Percentiles rank a stretch among this genome's conserved stretches.
phyloP scores from a whole-genome alignment of 2,329 filamentous ascomycete species.

The Xylariaceae sp. region DNA sequence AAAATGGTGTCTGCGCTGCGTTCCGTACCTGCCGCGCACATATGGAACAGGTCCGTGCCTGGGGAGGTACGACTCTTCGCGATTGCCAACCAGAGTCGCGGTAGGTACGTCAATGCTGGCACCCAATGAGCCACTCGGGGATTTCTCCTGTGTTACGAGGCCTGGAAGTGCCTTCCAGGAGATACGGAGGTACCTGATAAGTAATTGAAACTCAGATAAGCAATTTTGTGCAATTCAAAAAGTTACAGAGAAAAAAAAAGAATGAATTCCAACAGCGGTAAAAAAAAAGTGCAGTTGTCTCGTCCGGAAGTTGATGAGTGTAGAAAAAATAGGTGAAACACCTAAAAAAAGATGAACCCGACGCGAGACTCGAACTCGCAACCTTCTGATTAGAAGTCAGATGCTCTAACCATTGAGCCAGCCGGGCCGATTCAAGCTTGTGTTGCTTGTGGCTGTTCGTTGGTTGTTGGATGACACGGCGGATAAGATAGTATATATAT shows the following conservation, averaged over 20 bases:
- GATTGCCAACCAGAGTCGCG: no score
- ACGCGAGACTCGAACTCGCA: not conserved
- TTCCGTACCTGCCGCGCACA: no score
- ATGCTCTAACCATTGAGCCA: not conserved
- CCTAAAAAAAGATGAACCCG: not conserved
- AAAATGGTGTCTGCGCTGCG: no score
- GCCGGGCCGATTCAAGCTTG: not conserved
- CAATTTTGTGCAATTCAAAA: not conserved
- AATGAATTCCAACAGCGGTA: not conserved
- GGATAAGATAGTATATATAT: not conserved
- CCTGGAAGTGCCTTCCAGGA: no score
- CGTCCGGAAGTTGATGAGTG: not conserved
- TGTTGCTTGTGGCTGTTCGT: not conserved
- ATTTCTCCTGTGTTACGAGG: no score
- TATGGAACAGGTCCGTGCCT: no score
- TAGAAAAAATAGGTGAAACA: not conserved
- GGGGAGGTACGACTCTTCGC: no score
- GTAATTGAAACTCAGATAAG: not conserved
- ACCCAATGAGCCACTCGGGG: no score
- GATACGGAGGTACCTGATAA: not conserved
- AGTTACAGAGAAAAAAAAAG: not conserved
- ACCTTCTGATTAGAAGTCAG: not conserved
- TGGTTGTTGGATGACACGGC: not conserved
- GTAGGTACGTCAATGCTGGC: no score
- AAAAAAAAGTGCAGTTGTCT: not conserved